Conservation (phyloP, 441 rosid genomes). For the Capsella rubella region DNA sequence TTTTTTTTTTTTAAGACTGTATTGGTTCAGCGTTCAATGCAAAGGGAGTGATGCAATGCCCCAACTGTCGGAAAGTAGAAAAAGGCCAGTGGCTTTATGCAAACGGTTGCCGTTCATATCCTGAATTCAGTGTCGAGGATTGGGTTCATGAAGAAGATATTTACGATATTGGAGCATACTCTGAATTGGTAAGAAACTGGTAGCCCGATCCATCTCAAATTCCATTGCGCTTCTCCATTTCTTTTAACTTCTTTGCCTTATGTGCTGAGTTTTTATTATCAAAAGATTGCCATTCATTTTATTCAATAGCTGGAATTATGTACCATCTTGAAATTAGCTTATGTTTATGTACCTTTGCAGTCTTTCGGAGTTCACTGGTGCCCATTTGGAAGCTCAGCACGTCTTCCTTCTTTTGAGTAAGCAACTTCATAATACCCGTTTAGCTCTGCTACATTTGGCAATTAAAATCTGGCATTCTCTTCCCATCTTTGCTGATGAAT, state of each 20-base stretch:
- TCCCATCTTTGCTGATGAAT: slow-evolving; percentile 16
- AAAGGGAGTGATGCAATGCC: slow-evolving; percentile 98
- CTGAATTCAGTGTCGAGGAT: slow-evolving; percentile 86
- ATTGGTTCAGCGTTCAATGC: slow-evolving; percentile 97
- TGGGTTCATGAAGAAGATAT: slow-evolving; percentile 94
- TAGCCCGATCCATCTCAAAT: slow-evolving; percentile 11
- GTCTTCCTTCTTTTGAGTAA: slow-evolving; percentile 89
- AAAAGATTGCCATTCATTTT: not conserved
- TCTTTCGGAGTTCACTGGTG: slow-evolving; percentile 97
- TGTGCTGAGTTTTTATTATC: slow-evolving; percentile 8
- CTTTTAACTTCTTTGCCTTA: slow-evolving; percentile 3
- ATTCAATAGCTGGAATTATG: not conserved
- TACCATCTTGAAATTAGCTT: slow-evolving; percentile 4
- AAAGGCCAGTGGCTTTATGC: slow-evolving; percentile 99
- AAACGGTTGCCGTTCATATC: slow-evolving; percentile 77
- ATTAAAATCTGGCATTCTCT: not conserved
- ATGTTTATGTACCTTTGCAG: slow-evolving; percentile 56
- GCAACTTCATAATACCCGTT: slow-evolving; percentile 37
- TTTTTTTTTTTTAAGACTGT: slow-evolving; percentile 65
- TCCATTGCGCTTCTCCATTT: not conserved
- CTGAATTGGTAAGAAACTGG: slow-evolving; percentile 75
- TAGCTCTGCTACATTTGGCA: slow-evolving; percentile 9
- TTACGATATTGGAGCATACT: slow-evolving; percentile 76
- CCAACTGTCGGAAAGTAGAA: slow-evolving; percentile 95
- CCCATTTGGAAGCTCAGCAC: slow-evolving; percentile 81